Conservation (phyloP, 2,329 filamentous ascomycete genomes). For the Fusarium chuoi region DNA sequence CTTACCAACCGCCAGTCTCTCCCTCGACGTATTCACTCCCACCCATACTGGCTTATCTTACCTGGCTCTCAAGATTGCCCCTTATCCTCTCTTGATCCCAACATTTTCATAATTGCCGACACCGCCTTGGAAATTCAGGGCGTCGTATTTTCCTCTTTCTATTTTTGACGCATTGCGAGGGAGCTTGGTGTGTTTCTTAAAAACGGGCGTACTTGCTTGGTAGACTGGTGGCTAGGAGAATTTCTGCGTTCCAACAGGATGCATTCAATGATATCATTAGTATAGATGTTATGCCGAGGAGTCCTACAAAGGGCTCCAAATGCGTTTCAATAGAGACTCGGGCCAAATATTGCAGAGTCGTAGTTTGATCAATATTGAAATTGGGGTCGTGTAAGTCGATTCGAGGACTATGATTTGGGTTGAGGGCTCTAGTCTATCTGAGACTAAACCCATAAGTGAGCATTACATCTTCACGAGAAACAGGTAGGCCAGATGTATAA, state of each 20-base stretch:
- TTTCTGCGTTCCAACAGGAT: constrained; percentile 17
- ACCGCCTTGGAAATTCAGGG: constrained; percentile 14
- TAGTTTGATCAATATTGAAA: background rate
- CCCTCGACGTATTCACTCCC: constrained; percentile 18
- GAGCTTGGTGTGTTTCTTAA: constrained; percentile 42
- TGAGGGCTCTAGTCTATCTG: background rate
- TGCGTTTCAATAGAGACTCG: constrained; percentile 9
- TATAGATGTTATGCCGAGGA: constrained; percentile 20
- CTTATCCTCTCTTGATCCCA: constrained; percentile 11
- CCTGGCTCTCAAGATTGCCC: constrained; percentile 10
- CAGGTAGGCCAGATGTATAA: background rate
- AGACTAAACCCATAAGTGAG: background rate
- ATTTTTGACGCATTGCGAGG: constrained; percentile 43
- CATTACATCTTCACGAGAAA: background rate
- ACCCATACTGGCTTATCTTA: constrained; percentile 3
- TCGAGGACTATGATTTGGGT: background rate
- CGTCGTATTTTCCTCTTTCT: constrained; percentile 10
- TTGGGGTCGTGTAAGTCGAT: background rate
- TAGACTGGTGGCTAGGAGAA: constrained; percentile 25
- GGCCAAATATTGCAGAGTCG: background rate
- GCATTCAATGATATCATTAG: constrained; percentile 14
- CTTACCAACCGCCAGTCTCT: constrained; percentile 9
- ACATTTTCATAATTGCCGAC: constrained; percentile 13
- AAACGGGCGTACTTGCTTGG: constrained; percentile 37
- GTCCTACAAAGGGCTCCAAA: background rate